These are phyloP conservation scores for Microstegium vimineum DNA, from an alignment of 176 grass and related monocot genomes.

Conservation along the genomic window DNA sequence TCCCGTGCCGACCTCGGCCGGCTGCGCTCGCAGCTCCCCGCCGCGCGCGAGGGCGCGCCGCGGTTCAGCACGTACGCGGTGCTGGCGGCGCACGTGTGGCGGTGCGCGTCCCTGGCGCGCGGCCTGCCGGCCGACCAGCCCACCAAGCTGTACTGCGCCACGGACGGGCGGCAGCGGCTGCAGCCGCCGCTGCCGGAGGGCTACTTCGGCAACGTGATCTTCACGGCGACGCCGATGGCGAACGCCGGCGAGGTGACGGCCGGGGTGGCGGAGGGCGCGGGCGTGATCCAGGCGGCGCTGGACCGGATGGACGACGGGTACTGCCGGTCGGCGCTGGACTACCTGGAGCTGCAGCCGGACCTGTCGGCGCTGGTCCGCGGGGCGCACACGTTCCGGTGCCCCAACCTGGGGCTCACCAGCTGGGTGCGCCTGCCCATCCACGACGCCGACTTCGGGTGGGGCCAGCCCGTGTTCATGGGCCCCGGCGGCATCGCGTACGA, in stretches of 20 bases:
- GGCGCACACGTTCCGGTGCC: slow-evolving; percentile 85
- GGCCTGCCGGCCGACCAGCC: slow-evolving; percentile 53
- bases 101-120: slow-evolving; percentile 75
- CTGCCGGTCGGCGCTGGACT: slow-evolving; percentile 84
- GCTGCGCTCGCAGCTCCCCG: slow-evolving; percentile 39
- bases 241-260: slow-evolving; percentile 41
- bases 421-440: slow-evolving; percentile 91
- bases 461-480: slow-evolving; percentile 85
- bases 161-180: slow-evolving; percentile 75
- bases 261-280: slow-evolving; percentile 37
- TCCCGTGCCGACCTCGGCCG: slow-evolving; percentile 34
- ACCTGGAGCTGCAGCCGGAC: slow-evolving; percentile 79
- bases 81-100: slow-evolving; percentile 79
- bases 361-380: slow-evolving; percentile 76
- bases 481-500: slow-evolving; percentile 90
- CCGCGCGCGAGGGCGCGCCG: slow-evolving; percentile 17
- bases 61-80: slow-evolving; percentile 67
- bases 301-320: slow-evolving; percentile 69
- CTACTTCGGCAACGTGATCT: slow-evolving; percentile 95
- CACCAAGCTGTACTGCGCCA: slow-evolving; percentile 85
- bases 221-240: slow-evolving; percentile 74
- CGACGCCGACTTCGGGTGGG: slow-evolving; percentile 94
- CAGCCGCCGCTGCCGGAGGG: slow-evolving; percentile 56
- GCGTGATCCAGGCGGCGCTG: slow-evolving; percentile 60
- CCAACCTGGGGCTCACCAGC: slow-evolving; percentile 92